phyloP scores from a whole-genome alignment of 1,139 yeast genomes.

The Yamadazyma dendronema region DNA sequence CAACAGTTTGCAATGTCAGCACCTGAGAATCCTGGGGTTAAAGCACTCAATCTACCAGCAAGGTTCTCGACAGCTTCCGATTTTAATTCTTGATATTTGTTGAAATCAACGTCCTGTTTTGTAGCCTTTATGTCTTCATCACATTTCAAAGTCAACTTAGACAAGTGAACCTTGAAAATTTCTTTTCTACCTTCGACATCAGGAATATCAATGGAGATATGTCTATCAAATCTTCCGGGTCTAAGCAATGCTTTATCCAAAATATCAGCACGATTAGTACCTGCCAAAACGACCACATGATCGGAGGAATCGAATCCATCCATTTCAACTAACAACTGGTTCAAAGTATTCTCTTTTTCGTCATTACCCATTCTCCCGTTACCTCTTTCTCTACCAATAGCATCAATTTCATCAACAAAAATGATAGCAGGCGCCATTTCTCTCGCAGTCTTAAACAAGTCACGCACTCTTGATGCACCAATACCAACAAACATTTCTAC shows the following conservation, averaged over 20 bases:
- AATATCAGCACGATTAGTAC: slow-evolving; percentile 80
- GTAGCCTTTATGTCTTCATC: slow-evolving; percentile 42
- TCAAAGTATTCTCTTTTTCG: slow-evolving; percentile 77
- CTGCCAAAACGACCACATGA: slow-evolving; percentile 78
- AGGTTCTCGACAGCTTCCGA: slow-evolving; percentile 54
- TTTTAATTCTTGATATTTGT: slow-evolving; percentile 49
- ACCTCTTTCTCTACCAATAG: slow-evolving; percentile 77
- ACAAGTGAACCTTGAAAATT: slow-evolving; percentile 68
- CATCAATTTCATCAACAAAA: slow-evolving; percentile 83
- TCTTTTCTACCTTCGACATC: slow-evolving; percentile 78
- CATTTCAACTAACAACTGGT: slow-evolving; percentile 80
- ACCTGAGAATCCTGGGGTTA: slow-evolving; percentile 84
- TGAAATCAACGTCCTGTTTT: slow-evolving; percentile 40
- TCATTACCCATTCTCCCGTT: slow-evolving; percentile 72
- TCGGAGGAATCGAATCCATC: slow-evolving; percentile 76
- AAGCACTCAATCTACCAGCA: slow-evolving; percentile 70
- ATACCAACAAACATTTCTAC: slow-evolving; percentile 85
- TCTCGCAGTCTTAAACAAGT: slow-evolving; percentile 73
- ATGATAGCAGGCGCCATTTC: slow-evolving; percentile 80
- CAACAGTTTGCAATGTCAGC: slow-evolving; percentile 85
- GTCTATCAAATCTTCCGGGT: slow-evolving; percentile 86
- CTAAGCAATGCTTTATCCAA: slow-evolving; percentile 73
- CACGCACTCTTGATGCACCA: slow-evolving; percentile 82
- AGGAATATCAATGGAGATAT: slow-evolving; percentile 69
- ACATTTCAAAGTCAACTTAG: slow-evolving; percentile 45